Percentiles rank a stretch among this genome's conserved stretches.
phyloP scores from a whole-genome alignment of 257 asterid genomes.

The Dorcoceras hygrometricum region DNA sequence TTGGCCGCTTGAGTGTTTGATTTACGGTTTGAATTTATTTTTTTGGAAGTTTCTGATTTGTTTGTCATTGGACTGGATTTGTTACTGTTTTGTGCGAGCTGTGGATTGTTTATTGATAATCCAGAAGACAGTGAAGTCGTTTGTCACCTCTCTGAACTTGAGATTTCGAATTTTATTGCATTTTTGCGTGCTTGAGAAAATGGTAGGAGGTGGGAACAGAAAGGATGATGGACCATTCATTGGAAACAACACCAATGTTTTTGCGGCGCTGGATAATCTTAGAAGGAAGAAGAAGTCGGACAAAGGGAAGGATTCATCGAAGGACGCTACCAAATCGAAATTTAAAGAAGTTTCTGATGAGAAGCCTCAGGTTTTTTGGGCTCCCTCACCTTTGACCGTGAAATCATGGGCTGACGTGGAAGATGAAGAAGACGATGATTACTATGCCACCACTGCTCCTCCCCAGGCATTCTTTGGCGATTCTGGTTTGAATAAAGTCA shows the following conservation, averaged over 20 bases:
- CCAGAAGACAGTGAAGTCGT: background rate
- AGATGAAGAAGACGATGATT: constrained; percentile 94
- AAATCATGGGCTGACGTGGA: constrained; percentile 98
- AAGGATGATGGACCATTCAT: constrained; percentile 67
- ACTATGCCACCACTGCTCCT: constrained; percentile 87
- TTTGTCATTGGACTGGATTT: constrained; percentile 19
- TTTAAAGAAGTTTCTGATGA: constrained; percentile 32
- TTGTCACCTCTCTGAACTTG: constrained; percentile 7
- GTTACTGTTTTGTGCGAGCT: constrained; percentile 13
- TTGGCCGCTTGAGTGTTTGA: no score
- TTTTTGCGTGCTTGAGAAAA: constrained; percentile 14
- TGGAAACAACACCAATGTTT: constrained; percentile 73
- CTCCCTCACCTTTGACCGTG: constrained; percentile 79
- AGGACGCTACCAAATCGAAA: constrained; percentile 35
- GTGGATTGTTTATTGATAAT: background rate
- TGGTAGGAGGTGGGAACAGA: constrained; percentile 91
- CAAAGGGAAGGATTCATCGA: constrained; percentile 49
- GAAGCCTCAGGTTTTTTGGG: constrained; percentile 72
- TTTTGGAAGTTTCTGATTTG: constrained; percentile 1
- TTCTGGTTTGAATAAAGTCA: constrained; percentile 29
- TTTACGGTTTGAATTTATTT: no score
- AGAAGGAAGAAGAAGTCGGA: constrained; percentile 93
- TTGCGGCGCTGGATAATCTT: constrained; percentile 83
- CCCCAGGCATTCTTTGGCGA: constrained; percentile 69
- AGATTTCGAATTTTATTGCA: constrained; percentile 17